phyloP scores from a whole-genome alignment of 768 basidiomycete species.

The Chalciporus pseudorubinellus region DNA sequence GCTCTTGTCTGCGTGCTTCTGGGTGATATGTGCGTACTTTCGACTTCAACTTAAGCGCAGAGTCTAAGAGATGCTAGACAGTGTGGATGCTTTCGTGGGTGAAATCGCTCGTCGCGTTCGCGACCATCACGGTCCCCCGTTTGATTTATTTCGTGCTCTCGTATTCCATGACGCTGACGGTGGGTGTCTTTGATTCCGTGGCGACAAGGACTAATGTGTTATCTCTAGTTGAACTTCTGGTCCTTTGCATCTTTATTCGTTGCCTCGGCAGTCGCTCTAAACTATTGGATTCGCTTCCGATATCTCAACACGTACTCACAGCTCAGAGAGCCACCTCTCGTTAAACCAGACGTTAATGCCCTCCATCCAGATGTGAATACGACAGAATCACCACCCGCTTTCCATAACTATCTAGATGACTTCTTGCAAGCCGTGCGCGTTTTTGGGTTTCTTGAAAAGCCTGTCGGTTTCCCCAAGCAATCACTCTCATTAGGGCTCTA shows the following conservation, averaged over 20 bases:
- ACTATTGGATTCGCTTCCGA: constrained; percentile 83
- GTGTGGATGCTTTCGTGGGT: constrained; percentile 84
- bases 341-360: constrained; percentile 81
- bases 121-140: constrained; percentile 79
- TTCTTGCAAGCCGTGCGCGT: constrained; percentile 95
- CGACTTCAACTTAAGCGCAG: neutral
- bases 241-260: constrained; percentile 79
- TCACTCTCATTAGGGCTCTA: neutral
- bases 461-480: constrained; percentile 48
- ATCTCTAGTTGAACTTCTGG: constrained; percentile 81
- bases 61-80: constrained; percentile 27
- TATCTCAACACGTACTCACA: constrained; percentile 75
- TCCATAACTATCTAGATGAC: constrained; percentile 97
- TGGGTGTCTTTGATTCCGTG: constrained; percentile 33
- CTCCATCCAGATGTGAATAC: constrained; percentile 91
- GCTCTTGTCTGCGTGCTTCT: constrained; percentile 77
- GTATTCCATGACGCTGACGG: constrained; percentile 88
- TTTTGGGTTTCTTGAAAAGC: constrained; percentile 96
- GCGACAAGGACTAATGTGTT: neutral
- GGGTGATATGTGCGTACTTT: constrained; percentile 70
- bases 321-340: constrained; percentile 76
- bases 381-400: constrained; percentile 65
- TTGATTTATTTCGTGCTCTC: constrained; percentile 76
- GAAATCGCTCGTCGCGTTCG: constrained; percentile 70
- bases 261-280: constrained; percentile 61